A percentile compares a stretch with the other conserved stretches of the same genome.
These are phyloP conservation scores for Solioccasus polychromus DNA, from an alignment of 768 basidiomycete species.

Conservation along the genomic window DNA sequence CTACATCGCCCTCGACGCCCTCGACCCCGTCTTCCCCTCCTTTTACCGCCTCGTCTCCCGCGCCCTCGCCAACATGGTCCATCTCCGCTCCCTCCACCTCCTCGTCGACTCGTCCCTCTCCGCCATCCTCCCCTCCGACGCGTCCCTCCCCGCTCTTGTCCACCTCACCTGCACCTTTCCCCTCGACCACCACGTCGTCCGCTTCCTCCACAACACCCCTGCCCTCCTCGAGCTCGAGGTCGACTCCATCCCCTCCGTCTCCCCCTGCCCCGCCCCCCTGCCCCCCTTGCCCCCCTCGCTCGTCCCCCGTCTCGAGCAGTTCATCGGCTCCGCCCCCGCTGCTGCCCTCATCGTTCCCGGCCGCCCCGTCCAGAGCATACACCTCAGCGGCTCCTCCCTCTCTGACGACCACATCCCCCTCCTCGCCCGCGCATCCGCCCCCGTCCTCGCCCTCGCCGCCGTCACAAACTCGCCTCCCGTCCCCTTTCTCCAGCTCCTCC, in stretches of 20 bases:
- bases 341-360: slow-evolving; percentile 60
- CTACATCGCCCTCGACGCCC: slow-evolving; percentile 48
- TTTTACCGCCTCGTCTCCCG: slow-evolving; percentile 49
- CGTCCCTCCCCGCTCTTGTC: slow-evolving; percentile 45
- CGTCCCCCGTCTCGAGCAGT: slow-evolving; percentile 47
- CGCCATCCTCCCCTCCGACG: slow-evolving; percentile 51
- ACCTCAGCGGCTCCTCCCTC: slow-evolving; percentile 60
- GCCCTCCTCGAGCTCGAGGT: slow-evolving; percentile 58
- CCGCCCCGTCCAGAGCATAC: slow-evolving; percentile 61
- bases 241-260: slow-evolving; percentile 33
- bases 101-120: slow-evolving; percentile 46
- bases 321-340: slow-evolving; percentile 57
- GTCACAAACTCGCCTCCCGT: slow-evolving; percentile 58
- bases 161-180: slow-evolving; percentile 61
- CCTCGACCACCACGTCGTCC: slow-evolving; percentile 54
- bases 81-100: slow-evolving; percentile 51
- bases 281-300: slow-evolving; percentile 25
- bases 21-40: slow-evolving; percentile 37
- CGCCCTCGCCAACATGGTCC: slow-evolving; percentile 61
- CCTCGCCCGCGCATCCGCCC: slow-evolving; percentile 48
- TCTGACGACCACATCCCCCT: slow-evolving; percentile 52
- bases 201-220: slow-evolving; percentile 57
- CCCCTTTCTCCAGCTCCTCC: slow-evolving; percentile 54
- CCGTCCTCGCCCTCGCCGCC: slow-evolving; percentile 55
- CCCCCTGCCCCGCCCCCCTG: slow-evolving; percentile 20